phyloP scores from a whole-genome alignment of 2,329 filamentous ascomycete genomes.

The Exophiala lecanii-corni region DNA sequence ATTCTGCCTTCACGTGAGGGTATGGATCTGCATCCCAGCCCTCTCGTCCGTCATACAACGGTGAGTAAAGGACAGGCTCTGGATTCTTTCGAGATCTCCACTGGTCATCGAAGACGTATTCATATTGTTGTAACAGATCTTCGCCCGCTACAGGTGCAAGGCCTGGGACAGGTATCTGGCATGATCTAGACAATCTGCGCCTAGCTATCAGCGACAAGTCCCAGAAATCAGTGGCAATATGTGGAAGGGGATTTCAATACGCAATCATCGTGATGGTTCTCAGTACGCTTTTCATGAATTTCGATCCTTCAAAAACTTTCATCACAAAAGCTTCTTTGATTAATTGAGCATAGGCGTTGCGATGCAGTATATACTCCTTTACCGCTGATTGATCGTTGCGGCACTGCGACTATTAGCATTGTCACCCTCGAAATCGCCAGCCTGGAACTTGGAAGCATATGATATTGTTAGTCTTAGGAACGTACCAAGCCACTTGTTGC shows the following conservation, averaged over 20 bases:
- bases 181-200: slow-evolving; percentile 9
- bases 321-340: too few relatives aligned
- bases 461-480: too few relatives aligned
- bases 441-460: too few relatives aligned
- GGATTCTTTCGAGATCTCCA: slow-evolving; percentile 7
- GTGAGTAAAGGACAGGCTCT: slow-evolving; percentile 11
- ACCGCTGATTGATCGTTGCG: slow-evolving; percentile 9
- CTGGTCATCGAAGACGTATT: slow-evolving; percentile 14
- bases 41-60: slow-evolving; percentile 12
- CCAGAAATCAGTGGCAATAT: too few relatives aligned
- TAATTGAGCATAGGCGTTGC: too few relatives aligned
- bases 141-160: slow-evolving; percentile 8
- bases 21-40: slow-evolving; percentile 11
- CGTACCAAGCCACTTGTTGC: slow-evolving; percentile 15
- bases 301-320: too few relatives aligned
- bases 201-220: too few relatives aligned
- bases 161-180: slow-evolving; percentile 9
- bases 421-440: too few relatives aligned
- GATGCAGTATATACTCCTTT: slow-evolving; percentile 14
- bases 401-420: too few relatives aligned
- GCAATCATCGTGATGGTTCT: too few relatives aligned
- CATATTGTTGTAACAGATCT: slow-evolving; percentile 8
- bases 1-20: slow-evolving; percentile 4
- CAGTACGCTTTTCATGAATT: too few relatives aligned
- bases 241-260: too few relatives aligned